phyloP scores from a whole-genome alignment of 2,329 filamentous ascomycete species.

The Penicillium sp. region DNA sequence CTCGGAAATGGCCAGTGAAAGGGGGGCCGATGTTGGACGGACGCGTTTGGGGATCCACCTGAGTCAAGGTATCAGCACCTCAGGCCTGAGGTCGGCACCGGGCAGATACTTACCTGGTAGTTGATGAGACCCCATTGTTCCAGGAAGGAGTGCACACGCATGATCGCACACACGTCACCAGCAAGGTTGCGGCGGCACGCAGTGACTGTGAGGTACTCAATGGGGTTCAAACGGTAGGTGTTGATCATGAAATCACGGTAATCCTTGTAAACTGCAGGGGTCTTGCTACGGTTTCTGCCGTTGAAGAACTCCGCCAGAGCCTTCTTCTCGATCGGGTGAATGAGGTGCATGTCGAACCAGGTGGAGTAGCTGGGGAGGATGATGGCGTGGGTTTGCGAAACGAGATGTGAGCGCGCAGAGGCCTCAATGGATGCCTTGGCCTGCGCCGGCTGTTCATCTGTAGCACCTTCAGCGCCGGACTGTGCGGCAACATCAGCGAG shows the following conservation, averaged over 20 bases:
- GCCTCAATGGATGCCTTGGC: constrained; percentile 75
- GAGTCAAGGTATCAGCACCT: constrained; percentile 31
- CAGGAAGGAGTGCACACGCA: constrained; percentile 94
- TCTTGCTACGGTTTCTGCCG: constrained; percentile 95
- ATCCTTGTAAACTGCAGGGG: constrained; percentile 91
- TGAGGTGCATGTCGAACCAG: constrained; percentile 96
- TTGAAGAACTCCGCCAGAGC: constrained; percentile 98
- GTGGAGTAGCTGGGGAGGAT: constrained; percentile 95
- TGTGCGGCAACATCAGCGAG: too few relatives aligned
- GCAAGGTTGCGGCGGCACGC: constrained; percentile 90
- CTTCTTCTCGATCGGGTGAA: constrained; percentile 87
- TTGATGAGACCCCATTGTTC: constrained; percentile 99
- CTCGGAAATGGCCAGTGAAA: constrained; percentile 93
- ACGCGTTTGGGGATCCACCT: constrained; percentile 93
- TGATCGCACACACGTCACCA: constrained; percentile 96
- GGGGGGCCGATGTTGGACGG: constrained; percentile 92
- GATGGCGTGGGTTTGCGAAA: constrained; percentile 88
- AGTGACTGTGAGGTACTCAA: constrained; percentile 93
- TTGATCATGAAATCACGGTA: constrained; percentile 99
- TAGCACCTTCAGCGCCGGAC: too few relatives aligned
- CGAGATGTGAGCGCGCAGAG: constrained; percentile 80
- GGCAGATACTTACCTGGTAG: constrained; percentile 84
- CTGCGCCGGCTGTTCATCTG: constrained; percentile 54
- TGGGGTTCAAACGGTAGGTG: constrained; percentile 89
- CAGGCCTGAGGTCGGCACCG: constrained; percentile 1